Base-by-base conservation (phyloP, 2,329 filamentous ascomycete species). In the Ceratocystis diversiconidia region DNA sequence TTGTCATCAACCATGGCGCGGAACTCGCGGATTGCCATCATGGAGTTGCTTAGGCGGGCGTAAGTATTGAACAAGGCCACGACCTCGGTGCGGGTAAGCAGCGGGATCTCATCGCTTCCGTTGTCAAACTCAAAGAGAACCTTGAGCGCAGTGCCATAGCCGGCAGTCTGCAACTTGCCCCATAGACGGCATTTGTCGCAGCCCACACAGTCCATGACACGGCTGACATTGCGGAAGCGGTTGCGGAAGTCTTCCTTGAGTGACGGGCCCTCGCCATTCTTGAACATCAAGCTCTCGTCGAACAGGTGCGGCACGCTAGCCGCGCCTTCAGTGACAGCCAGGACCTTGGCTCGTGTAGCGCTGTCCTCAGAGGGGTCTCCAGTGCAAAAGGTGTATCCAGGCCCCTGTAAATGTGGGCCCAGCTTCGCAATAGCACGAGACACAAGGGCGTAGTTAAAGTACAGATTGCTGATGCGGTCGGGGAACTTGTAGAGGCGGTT, bases 391-490 rank as follows among this genome's bases (percentile, higher is more conserved):
- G 89, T 94, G 77, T 97, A 97, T 68, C 83, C 79, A 36, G 76
- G 69, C 3, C 71, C 72, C 69, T 87, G 79, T 8, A 97, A 81
- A 70, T 92, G 87, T 28, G 89, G 88, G 12, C 88, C 89, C 7
- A 97, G 82, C 76, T 99, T 99, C 64, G 90, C 88, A 50, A 97
- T 83, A 12, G 94, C 94, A 62, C 94, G 88, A 30, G 92, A 88
- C 50, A 99, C 81, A n/a, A 99, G 82, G 0, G 94, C 94, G 73
- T 96, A 99, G 82, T 99, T 97, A 79, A 99, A 99, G 79, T 99
- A 99, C 62, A 99, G 81, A 75, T 99, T 99, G 70, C 92, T 94
- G 72, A 99, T 89, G 68, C 92, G 88, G 70, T 99, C 94, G 0
- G 92, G 90, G 73, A 89, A 85, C 25, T 81, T 79, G 75, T 96